Conservation (phyloP, 306 rosid genomes). For the Astragalus glycyphyllos region DNA sequence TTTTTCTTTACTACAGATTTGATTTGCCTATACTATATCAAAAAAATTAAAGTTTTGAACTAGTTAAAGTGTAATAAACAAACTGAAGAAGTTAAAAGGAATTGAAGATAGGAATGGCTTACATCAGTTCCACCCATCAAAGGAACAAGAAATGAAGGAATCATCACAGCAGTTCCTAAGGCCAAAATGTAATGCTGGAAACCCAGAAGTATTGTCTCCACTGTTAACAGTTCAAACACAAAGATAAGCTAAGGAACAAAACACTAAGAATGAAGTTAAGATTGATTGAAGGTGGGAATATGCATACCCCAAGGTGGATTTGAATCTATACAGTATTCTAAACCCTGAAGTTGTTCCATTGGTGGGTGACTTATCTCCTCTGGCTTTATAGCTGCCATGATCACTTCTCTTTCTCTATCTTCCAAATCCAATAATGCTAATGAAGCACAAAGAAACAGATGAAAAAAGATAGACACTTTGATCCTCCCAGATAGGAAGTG, state of each 20-base stretch:
- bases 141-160: slow-evolving; percentile 94
- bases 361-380: slow-evolving; percentile 91
- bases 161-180: slow-evolving; percentile 97
- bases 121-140: slow-evolving; percentile 95
- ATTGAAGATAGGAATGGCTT: slow-evolving; percentile 42
- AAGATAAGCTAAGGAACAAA: neutral
- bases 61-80: too few species aligned
- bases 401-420: slow-evolving; percentile 41
- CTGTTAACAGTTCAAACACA: slow-evolving; percentile 55
- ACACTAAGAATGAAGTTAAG: slow-evolving; percentile 9
- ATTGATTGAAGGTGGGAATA: slow-evolving; percentile 1
- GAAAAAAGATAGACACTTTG: slow-evolving; percentile 20
- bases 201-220: slow-evolving; percentile 85
- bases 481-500: slow-evolving; percentile 3
- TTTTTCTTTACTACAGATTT: neutral
- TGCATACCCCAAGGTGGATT: slow-evolving; percentile 95
- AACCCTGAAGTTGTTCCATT: slow-evolving; percentile 97
- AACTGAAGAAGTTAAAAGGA: slow-evolving; percentile 4
- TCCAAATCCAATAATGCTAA: slow-evolving; percentile 41
- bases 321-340: slow-evolving; percentile 96
- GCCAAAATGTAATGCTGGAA: slow-evolving; percentile 98
- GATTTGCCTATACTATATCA: slow-evolving; percentile 27
- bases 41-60: neutral
- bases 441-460: slow-evolving; percentile 35
- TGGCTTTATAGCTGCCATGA: slow-evolving; percentile 78